Conservation (phyloP, 2,329 filamentous ascomycete species). For the Trichothecium roseum region DNA sequence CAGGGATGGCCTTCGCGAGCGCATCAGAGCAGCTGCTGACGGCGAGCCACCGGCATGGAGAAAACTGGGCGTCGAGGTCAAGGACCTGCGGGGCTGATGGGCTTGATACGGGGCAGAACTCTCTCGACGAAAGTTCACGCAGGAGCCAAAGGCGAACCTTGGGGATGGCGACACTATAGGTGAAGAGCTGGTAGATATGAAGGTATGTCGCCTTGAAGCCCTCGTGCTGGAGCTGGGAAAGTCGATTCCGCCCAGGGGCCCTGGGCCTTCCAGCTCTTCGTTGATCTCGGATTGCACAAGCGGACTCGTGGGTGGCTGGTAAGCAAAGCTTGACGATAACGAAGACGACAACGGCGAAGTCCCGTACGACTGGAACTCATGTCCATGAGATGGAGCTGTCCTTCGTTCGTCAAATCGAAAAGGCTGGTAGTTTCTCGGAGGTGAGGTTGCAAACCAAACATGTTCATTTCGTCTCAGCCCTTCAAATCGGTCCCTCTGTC, state of each 20-base stretch:
- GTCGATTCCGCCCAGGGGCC: constrained; percentile 40
- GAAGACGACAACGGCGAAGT: constrained; percentile 58
- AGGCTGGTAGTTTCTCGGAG: constrained; percentile 38
- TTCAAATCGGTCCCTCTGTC: constrained; percentile 8
- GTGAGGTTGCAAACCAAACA: constrained; percentile 45
- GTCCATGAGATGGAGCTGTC: constrained; percentile 18
- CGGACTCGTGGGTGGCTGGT: constrained; percentile 85
- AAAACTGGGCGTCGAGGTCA: constrained; percentile 47
- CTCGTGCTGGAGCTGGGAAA: constrained; percentile 25
- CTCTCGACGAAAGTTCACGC: constrained; percentile 41
- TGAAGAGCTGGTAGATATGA: constrained; percentile 50
- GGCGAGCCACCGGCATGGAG: constrained; percentile 19
- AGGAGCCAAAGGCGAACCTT: constrained; percentile 4
- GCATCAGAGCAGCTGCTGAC: constrained; percentile 39
- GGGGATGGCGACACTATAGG: constrained; percentile 24
- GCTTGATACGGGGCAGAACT: constrained; percentile 58
- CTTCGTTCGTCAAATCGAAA: constrained; percentile 30
- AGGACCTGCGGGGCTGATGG: constrained; percentile 66
- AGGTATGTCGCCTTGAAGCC: constrained; percentile 55
- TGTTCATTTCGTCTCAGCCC: constrained; percentile 7
- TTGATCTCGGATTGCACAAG: constrained; percentile 83
- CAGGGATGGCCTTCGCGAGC: constrained; percentile 58
- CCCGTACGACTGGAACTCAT: constrained; percentile 21
- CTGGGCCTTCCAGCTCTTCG: constrained; percentile 54
- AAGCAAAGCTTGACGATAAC: constrained; percentile 67